Evolutionary conservation across 2,329 filamentous ascomycete genomes (phyloP), one percentile per base, ranked within the genome.

Genomic region (Neocatenulostroma microsporum): DNA sequence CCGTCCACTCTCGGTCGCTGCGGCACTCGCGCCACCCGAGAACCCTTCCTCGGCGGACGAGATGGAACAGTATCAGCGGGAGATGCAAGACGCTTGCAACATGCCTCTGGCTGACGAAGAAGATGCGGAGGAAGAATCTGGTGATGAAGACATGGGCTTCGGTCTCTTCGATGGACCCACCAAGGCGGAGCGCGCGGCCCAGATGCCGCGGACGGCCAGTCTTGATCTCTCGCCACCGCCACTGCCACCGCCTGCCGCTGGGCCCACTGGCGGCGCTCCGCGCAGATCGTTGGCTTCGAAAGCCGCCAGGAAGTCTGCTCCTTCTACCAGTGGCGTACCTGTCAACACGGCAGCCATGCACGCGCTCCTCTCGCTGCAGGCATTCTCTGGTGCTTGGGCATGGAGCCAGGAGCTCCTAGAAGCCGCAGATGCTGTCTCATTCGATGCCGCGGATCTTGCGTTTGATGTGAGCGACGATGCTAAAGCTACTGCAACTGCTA

Each of bases 71-170:
- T 94, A 94, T 75, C 72, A 82, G 66, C 72, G 82, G 67, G 91
- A 98, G 74, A 94, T 98, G 85, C 67, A 76, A 45, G 75, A 73
- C 34, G 91, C 91, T 47, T 78, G 82, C 47, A 55, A 73, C 48
- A 78, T 83, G 78, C 87, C 91, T 58, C 84, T 98, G 57, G 91
- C 91, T 51, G 88, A 87, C 60, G 91, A 96, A 76, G 84, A 93
- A 51, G 89, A 94, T 55, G 79, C 85, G 50, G 68, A 72, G n/a
- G n/a, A n/a, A n/a, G n/a, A n/a, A n/a, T n/a, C n/a, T n/a, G n/a
- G n/a, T n/a, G n/a, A n/a, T n/a, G n/a, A n/a, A n/a, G n/a, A n/a
- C n/a, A n/a, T n/a, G n/a, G n/a, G n/a, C n/a, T n/a, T n/a, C n/a
- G n/a, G n/a, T n/a, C n/a, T n/a, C n/a, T n/a, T n/a, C n/a, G n/a